Base-by-base conservation (phyloP, 176 grass and related monocot genomes). In the Aegilops longissima region DNA sequence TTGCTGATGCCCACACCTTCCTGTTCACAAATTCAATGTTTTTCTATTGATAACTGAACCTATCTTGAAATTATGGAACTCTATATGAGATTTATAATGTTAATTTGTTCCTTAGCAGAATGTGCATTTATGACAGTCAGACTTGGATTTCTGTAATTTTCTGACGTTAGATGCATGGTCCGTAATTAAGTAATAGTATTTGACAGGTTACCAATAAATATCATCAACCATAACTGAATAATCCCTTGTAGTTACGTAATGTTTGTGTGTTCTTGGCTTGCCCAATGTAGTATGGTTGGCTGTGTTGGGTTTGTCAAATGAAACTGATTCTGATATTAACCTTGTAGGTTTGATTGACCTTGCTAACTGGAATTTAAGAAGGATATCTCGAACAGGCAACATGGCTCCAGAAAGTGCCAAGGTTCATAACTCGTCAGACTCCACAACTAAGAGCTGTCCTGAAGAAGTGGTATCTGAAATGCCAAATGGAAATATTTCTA, bases 321-420 rank as follows among this genome's bases (percentile, higher is more conserved):
- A 13, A 71, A 82, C 40, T 65, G 12, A 63, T 70, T 54, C 13
- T 11, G 52, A 78, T 85, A 24, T 85, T 85, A 56, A 29, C 80
- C 30, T 85, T 13, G 75, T 87, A 99, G 97, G 84, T 93, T 94
- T 99, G 77, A 90, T 99, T 35, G 86, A 96, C 74, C 83, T 76
- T 81, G 97, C 97, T 85, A 78, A 87, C 9, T 94, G 92, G 97
- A 94, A 99, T 45, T 86, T 99, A 54, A 80, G 92, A 59, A 94
- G 70, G 90, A 84, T 86, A 56, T 77, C 58, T 83, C 77, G 82
- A 81, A 33, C 54, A 14, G 83, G 70, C 59, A 90, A 87, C 62
- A 52, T 64, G 70, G 70, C 42, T 93, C 76, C 56, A 54, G 64
- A 64, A 80, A 73, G 49, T 8, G 40, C 30, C 30, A 67, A 80